Conservation (phyloP, 2,329 filamentous ascomycete genomes). For the Chaetothyriales sp. region DNA sequence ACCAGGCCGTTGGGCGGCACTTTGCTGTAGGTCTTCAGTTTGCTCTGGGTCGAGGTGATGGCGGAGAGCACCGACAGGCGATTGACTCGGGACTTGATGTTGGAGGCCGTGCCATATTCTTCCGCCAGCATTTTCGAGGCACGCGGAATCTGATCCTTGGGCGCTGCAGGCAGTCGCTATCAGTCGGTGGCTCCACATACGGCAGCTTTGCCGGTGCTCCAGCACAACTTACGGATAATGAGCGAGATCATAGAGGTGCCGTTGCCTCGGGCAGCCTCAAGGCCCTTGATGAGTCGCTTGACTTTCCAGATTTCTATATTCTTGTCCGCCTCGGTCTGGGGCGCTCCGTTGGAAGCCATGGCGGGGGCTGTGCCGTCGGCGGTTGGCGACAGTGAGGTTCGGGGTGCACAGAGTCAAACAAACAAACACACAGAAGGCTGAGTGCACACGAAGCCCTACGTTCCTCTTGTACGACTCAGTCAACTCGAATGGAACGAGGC, state of each 20-base stretch:
- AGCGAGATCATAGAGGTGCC: slow-evolving; percentile 99
- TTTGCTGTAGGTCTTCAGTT: slow-evolving; percentile 97
- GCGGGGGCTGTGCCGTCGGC: too few species aligned
- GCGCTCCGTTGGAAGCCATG: background rate
- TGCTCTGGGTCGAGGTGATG: slow-evolving; percentile 97
- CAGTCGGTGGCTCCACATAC: slow-evolving; percentile 15
- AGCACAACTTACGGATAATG: slow-evolving; percentile 68
- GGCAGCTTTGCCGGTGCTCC: slow-evolving; percentile 3
- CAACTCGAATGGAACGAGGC: background rate
- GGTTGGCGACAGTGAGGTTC: background rate
- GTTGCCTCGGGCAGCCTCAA: slow-evolving; percentile 93
- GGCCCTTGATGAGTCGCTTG: slow-evolving; percentile 98
- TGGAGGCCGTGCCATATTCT: slow-evolving; percentile 98
- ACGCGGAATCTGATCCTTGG: slow-evolving; percentile 94
- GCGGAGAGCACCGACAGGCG: slow-evolving; percentile 93
- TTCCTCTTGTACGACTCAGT: background rate
- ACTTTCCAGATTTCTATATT: slow-evolving; percentile 86
- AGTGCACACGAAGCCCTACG: background rate
- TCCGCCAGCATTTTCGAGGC: slow-evolving; percentile 99
- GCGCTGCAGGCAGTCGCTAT: slow-evolving; percentile 43
- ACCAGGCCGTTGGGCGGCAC: slow-evolving; percentile 95
- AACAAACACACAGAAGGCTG: background rate
- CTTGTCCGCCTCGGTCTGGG: slow-evolving; percentile 69
- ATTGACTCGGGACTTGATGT: slow-evolving; percentile 99
- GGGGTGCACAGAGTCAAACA: background rate